Conservation (phyloP, 2,329 filamentous ascomycete species). For the Verticillium longisporum region DNA sequence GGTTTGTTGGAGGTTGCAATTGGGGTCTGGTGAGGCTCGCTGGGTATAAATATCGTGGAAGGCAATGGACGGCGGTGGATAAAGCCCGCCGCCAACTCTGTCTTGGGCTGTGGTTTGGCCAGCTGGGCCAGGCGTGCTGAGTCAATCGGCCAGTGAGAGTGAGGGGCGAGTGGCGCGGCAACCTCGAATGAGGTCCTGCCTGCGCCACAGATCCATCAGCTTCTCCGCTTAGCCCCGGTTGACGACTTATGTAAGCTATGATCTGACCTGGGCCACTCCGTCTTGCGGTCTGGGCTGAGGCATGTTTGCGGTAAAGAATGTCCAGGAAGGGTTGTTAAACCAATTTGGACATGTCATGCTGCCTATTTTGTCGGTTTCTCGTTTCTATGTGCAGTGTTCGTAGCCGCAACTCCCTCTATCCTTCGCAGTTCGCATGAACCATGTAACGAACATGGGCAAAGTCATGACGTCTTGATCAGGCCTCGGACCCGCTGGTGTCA, state of each 20-base stretch:
- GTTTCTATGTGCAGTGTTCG: no score
- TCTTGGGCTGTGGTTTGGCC: background rate
- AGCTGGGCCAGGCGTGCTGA: constrained; percentile 9
- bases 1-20: background rate
- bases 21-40: constrained; percentile 1
- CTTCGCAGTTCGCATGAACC: no score
- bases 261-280: background rate
- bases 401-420: no score
- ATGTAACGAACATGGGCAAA: background rate
- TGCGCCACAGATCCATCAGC: background rate
- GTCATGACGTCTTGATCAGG: background rate
- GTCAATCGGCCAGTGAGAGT: constrained; percentile 23
- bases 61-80: constrained; percentile 22
- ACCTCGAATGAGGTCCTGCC: background rate
- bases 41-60: constrained; percentile 10
- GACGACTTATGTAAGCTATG: background rate
- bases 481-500: background rate
- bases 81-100: constrained; percentile 5
- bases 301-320: no score
- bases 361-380: no score
- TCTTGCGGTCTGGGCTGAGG: no score
- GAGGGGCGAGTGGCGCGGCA: background rate
- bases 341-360: no score
- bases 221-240: background rate
- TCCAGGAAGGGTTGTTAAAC: no score